These are phyloP conservation scores for Saprolegnia diclina DNA, from an alignment of 352 stramenopile genomes.

Conservation along the genomic window DNA sequence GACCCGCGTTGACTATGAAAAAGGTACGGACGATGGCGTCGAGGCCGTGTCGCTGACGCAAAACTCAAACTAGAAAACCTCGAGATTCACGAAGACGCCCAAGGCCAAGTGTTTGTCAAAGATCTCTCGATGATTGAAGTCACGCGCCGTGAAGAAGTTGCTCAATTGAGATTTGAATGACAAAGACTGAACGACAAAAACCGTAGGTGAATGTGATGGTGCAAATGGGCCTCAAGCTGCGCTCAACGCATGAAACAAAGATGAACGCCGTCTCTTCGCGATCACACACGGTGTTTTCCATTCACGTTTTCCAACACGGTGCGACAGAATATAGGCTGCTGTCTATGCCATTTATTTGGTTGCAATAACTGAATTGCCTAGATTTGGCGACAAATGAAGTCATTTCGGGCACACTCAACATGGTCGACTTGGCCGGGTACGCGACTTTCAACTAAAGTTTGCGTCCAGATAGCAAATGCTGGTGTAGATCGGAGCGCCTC, in stretches of 20 bases:
- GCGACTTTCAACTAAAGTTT: neutral
- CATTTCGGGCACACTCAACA: conserved; percentile 81
- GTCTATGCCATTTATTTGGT: neutral
- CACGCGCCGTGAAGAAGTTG: conserved; percentile 71
- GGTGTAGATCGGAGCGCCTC: conserved; percentile 55
- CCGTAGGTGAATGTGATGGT: conserved; percentile 64
- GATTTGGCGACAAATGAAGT: conserved; percentile 64
- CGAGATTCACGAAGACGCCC: conserved; percentile 90
- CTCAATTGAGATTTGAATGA: neutral
- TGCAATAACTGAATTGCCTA: conserved; percentile 19
- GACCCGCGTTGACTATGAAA: conserved; percentile 73
- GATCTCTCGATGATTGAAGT: conserved; percentile 88
- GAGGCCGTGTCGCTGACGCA: neutral
- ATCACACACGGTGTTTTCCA: conserved; percentile 83
- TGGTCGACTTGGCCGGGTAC: conserved; percentile 73
- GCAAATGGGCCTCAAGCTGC: conserved; percentile 74
- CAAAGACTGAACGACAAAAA: too few relatives aligned
- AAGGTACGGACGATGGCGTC: conserved; percentile 33
- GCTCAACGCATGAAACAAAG: conserved; percentile 89
- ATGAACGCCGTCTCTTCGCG: conserved; percentile 89
- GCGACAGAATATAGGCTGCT: neutral
- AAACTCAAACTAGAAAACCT: conserved; percentile 55
- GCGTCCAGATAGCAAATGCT: neutral
- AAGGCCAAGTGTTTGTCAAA: conserved; percentile 91
- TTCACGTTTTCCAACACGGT: conserved; percentile 83